Evolutionary conservation across 1,139 yeast genomes (phyloP), one percentile per base, ranked within the genome.

Genomic region (Pichia cactophila): DNA sequence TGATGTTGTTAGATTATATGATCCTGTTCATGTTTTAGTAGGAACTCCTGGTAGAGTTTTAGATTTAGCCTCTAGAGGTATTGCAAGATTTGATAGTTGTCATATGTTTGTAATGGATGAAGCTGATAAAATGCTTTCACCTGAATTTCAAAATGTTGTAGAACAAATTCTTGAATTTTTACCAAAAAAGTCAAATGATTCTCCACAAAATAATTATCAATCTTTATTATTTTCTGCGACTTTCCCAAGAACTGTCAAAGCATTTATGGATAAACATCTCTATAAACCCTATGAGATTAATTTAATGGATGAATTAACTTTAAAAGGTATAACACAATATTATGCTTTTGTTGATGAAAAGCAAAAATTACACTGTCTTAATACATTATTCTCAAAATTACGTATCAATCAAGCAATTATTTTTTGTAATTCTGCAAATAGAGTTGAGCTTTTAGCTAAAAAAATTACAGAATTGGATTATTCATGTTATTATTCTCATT

Each of bases 21-120:
- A 92, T 49, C 86, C 96, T 7, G 97, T 96, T 1, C 90, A 86
- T 47, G 78, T 90, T 43, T 62, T 94, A 38, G 81, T 94, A 23
- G 97, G 95, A 1, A 92, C 98, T 0, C 98, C 98, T 0, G 99
- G 99, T 61, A 83, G 99, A 74, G 92, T 92, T 42, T 78, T 92
- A 57, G 99, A 92, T 70, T 78, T 92, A 65, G 96, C 97, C 8
- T 78, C 92, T 42, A 84, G 96, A 73, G 76, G 79, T 51, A 76
- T 90, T 50, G 96, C 95, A 20, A 95, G 92, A 65, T 78, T 94
- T 56, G 81, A 87, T 47, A 87, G 85, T 59, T 88, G 97, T 69
- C 83, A 87, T 44, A 75, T 89, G 67, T 90, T 92, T 65, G 83
- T 94, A 50, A 90, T 92, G 97, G 99, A 92, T 69, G 99, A 92